phyloP scores from a whole-genome alignment of 306 rosid species.

The Chamaecrista fasciculata region DNA sequence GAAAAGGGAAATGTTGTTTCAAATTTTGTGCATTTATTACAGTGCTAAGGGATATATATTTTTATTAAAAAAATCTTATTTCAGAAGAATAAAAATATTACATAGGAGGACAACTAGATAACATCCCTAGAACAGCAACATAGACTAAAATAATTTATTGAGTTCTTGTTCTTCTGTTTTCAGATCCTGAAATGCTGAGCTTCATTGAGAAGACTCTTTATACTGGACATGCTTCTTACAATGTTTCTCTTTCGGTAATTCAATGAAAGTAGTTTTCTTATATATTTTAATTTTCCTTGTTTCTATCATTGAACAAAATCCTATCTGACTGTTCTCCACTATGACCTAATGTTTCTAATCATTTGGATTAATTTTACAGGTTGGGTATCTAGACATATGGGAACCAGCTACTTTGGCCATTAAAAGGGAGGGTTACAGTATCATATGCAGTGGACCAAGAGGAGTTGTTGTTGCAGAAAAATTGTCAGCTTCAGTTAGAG shows the following conservation, averaged over 20 bases:
- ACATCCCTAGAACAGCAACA: not conserved
- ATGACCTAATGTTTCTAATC: slow-evolving; percentile 18
- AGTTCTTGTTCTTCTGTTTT: slow-evolving; percentile 27
- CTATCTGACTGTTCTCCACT: slow-evolving; percentile 15
- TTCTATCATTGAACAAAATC: slow-evolving; percentile 4
- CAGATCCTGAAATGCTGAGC: slow-evolving; percentile 80
- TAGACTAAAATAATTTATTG: not conserved
- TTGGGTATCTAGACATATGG: slow-evolving; percentile 71
- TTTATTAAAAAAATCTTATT: not conserved
- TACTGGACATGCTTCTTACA: slow-evolving; percentile 68
- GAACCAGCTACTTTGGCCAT: slow-evolving; percentile 78
- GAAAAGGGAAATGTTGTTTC: not conserved
- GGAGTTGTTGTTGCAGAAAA: slow-evolving; percentile 69
- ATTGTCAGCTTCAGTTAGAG: slow-evolving; percentile 54
- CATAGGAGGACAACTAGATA: not conserved
- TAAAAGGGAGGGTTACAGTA: slow-evolving; percentile 87
- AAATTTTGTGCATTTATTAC: slow-evolving; percentile 5
- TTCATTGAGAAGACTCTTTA: slow-evolving; percentile 68
- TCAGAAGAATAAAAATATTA: slow-evolving; percentile 7
- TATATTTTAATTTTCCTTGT: slow-evolving; percentile 20
- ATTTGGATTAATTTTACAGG: slow-evolving; percentile 41
- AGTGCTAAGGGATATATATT: slow-evolving; percentile 17
- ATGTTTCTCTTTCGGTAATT: slow-evolving; percentile 70
- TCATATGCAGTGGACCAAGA: slow-evolving; percentile 66
- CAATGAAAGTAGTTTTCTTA: slow-evolving; percentile 30